Evolutionary conservation across 305 asterid species (phyloP).

Genomic region (Fraxinus baroniana): DNA sequence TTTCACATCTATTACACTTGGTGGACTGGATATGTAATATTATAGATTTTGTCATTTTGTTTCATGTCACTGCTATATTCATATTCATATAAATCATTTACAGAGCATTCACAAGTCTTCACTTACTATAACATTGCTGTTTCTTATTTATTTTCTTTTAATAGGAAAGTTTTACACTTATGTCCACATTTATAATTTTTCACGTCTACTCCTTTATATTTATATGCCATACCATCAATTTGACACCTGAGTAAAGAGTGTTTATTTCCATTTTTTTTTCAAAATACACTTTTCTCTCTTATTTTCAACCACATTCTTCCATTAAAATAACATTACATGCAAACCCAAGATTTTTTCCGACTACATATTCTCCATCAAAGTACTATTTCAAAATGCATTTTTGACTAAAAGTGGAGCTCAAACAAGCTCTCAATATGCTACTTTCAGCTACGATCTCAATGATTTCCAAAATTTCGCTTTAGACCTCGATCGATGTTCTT

Average conservation of each 20-base stretch:
- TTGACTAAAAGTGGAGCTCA: no score
- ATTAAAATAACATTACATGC: no score
- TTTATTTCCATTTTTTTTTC: no score
- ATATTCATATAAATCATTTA: neutral
- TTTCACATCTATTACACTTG: neutral
- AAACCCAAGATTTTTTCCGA: no score
- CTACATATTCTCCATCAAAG: no score
- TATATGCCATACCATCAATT: neutral
- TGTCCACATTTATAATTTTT: neutral
- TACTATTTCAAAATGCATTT: no score
- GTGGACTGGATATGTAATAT: neutral
- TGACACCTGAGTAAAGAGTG: neutral
- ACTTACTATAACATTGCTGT: neutral
- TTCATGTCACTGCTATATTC: neutral
- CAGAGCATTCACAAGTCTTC: neutral
- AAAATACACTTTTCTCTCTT: no score
- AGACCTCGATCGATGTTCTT: no score
- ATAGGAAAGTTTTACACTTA: neutral
- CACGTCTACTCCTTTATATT: neutral
- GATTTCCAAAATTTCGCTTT: no score
- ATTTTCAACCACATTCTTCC: no score
- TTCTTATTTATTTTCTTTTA: neutral
- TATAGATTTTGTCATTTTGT: neutral
- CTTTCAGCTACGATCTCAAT: no score
- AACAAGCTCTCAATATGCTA: no score